A percentile compares a stretch with the other conserved stretches of the same genome.
Conservation (phyloP, 345 rosid species). For the Rhizophora mangle region DNA sequence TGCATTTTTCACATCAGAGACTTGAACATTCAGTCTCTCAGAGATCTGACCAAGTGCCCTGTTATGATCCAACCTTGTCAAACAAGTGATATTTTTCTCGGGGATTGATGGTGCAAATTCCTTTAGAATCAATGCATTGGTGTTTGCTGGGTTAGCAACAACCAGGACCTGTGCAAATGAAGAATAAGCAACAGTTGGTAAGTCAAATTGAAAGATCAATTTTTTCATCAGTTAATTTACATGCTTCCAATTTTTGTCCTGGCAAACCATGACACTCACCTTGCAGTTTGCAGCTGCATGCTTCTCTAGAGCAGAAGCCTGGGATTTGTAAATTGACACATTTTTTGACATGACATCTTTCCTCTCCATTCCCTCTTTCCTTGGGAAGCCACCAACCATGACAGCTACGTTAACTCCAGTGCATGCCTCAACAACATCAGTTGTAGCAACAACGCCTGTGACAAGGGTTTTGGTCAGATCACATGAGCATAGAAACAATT, state of each 20-base stretch:
- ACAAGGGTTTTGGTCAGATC: slow-evolving; percentile 14
- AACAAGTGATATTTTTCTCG: slow-evolving; percentile 85
- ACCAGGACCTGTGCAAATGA: slow-evolving; percentile 39
- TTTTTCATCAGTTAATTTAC: neutral
- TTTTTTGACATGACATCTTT: slow-evolving; percentile 91
- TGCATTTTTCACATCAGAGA: slow-evolving; percentile 86
- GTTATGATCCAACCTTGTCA: slow-evolving; percentile 96
- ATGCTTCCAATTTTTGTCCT: neutral
- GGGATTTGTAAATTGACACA: slow-evolving; percentile 80
- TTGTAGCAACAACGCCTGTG: slow-evolving; percentile 87
- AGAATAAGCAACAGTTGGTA: neutral
- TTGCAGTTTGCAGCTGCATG: slow-evolving; percentile 87
- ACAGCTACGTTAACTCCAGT: slow-evolving; percentile 74
- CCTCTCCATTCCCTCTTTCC: slow-evolving; percentile 97
- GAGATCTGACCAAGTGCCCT: slow-evolving; percentile 98
- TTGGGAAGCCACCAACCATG: slow-evolving; percentile 95
- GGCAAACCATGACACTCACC: slow-evolving; percentile 32
- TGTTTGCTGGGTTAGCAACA: slow-evolving; percentile 98
- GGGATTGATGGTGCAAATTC: slow-evolving; percentile 97
- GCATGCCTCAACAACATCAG: slow-evolving; percentile 85
- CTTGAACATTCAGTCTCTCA: slow-evolving; percentile 82
- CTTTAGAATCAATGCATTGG: slow-evolving; percentile 95
- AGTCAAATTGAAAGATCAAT: neutral
- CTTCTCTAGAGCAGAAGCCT: slow-evolving; percentile 82
- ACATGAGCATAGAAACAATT: slow-evolving; percentile 10